Percentiles rank a stretch among this genome's conserved stretches.
Evolutionary conservation across 2,329 filamentous ascomycete species (phyloP).

Genomic region (Helotiales sp.): DNA sequence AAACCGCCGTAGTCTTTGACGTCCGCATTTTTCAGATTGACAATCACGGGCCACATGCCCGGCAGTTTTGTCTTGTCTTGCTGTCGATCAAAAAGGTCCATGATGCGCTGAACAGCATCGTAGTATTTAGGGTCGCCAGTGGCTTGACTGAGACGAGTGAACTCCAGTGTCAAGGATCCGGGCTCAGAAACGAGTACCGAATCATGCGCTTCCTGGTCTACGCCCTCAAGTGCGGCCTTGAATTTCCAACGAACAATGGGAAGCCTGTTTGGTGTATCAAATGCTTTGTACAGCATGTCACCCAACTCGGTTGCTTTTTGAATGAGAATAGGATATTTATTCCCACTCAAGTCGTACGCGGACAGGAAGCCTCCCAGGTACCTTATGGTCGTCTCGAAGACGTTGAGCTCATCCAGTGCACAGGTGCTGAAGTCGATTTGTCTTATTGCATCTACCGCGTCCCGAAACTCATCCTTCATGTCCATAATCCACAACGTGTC

Average conservation of each 20-base stretch:
- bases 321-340: slow-evolving; percentile 67
- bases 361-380: slow-evolving; percentile 86
- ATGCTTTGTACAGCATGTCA: slow-evolving; percentile 72
- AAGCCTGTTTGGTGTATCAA: slow-evolving; percentile 93
- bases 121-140: slow-evolving; percentile 66
- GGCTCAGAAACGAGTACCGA: slow-evolving; percentile 63
- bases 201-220: slow-evolving; percentile 63
- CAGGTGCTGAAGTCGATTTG: slow-evolving; percentile 82
- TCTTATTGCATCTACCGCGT: slow-evolving; percentile 71
- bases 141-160: slow-evolving; percentile 66
- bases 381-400: slow-evolving; percentile 91
- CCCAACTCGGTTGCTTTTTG: slow-evolving; percentile 73
- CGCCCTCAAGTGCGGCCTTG: slow-evolving; percentile 54
- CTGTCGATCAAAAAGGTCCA: slow-evolving; percentile 56
- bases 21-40: slow-evolving; percentile 62
- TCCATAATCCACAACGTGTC: slow-evolving; percentile 91
- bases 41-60: slow-evolving; percentile 64
- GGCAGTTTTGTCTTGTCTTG: slow-evolving; percentile 62
- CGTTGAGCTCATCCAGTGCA: slow-evolving; percentile 38
- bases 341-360: slow-evolving; percentile 84
- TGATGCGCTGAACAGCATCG: slow-evolving; percentile 63
- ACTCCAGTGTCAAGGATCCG: slow-evolving; percentile 63
- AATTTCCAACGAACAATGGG: slow-evolving; percentile 57
- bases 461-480: slow-evolving; percentile 77
- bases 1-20: slow-evolving; percentile 57